Evolutionary conservation across 768 basidiomycete genomes (phyloP), one percentile per base, ranked within the genome.

Genomic region (Sporobolomyces roseus): DNA sequence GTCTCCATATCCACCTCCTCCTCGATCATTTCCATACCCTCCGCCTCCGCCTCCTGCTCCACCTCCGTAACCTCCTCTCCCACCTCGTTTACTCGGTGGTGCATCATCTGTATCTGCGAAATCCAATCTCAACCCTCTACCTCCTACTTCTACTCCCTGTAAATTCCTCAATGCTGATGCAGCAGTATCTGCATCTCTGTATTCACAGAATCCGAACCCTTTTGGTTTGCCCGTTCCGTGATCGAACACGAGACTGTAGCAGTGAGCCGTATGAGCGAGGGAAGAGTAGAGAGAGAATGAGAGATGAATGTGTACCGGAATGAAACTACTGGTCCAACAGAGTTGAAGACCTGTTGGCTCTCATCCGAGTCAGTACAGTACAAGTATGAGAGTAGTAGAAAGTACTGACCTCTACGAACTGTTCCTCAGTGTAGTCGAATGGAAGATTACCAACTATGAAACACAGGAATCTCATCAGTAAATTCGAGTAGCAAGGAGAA

Each of bases 101-200:
- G 91, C 89, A 8, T 93, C 91, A 74, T 93, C 91, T 33, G 90
- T 91, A 77, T 93, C 90, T 52, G 93, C 91, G 41, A 94, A 84
- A 78, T 98, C 94, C 75, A 99, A 93, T 55, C 93, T 87, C 50
- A 99, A 83, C 3, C 90, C 88, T 13, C 96, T 86, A 5, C 96
- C 96, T 63, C 90, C 91, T 36, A 97, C 89, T 74, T 92, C 91
- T 58, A 86, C 86, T 68, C 90, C 91, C 79, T 96, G 92, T 55
- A 99, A 84, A 77, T 98, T 99, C 75, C 96, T 87, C 21, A 99
- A 91, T 54, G 96, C 96, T 58, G 92, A 94, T 30, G 85, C 80
- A 10, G 96, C 96, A 29, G 96, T 98, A 79, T 96, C 93, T 78
- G 94, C 90, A 79, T 99, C 96, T 80, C 65, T 62, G 70, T 75